Evolutionary conservation across 306 rosid species (phyloP).

Genomic region (Quercus robur): DNA sequence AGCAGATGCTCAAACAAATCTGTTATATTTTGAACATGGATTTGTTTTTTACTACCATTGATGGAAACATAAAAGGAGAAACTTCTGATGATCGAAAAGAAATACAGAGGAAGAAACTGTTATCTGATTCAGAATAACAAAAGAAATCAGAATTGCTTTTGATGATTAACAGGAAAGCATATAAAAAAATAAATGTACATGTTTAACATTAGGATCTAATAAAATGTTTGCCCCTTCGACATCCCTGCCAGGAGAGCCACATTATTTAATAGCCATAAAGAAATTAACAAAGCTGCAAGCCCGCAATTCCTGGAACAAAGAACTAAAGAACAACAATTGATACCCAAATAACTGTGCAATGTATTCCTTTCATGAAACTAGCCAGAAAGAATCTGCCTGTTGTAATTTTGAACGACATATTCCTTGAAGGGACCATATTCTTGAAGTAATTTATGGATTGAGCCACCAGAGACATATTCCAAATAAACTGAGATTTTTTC

Average conservation of each 20-base stretch:
- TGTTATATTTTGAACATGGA: conserved; percentile 22
- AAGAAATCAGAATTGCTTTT: too few relatives aligned
- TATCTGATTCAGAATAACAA: too few relatives aligned
- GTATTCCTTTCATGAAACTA: conserved; percentile 91
- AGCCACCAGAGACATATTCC: background rate
- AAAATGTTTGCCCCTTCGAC: conserved; percentile 96
- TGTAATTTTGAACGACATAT: conserved; percentile 88
- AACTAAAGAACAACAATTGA: background rate
- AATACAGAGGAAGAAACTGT: too few relatives aligned
- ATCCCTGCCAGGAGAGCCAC: conserved; percentile 62
- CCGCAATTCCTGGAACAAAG: background rate
- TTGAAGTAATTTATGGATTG: conserved; percentile 86
- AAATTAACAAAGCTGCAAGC: background rate
- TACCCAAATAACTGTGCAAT: conserved; percentile 67
- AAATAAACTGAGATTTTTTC: too few relatives aligned
- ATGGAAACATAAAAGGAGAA: too few relatives aligned
- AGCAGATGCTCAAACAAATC: background rate
- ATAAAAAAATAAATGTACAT: conserved; percentile 39
- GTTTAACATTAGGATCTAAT: conserved; percentile 93
- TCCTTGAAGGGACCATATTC: conserved; percentile 88
- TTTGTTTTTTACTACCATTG: background rate
- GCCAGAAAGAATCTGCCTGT: conserved; percentile 85
- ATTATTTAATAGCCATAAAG: background rate
- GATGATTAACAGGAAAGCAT: too few relatives aligned
- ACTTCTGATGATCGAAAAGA: too few relatives aligned